Evolutionary conservation across 1,284 basidiomycete species (phyloP).

Genomic region (Cryptococcus sp.): DNA sequence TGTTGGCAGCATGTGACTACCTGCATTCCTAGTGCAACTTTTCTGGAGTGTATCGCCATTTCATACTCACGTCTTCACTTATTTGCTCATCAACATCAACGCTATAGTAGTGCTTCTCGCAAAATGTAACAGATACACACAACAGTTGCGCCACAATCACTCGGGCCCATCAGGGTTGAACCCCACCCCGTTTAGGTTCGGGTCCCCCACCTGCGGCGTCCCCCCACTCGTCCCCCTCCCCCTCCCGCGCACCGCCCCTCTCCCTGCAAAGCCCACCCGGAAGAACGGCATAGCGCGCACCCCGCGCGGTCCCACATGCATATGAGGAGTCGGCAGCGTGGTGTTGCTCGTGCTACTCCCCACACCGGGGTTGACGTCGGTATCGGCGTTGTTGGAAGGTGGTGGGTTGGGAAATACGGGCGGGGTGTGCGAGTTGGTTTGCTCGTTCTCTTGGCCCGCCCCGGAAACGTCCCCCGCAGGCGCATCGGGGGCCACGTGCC

Average conservation of each 20-base stretch:
- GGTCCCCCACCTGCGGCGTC: background rate
- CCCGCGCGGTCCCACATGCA: background rate
- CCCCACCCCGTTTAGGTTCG: background rate
- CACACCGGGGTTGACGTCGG: too few relatives aligned
- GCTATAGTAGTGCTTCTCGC: background rate
- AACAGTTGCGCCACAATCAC: background rate
- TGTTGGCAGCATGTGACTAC: too few relatives aligned
- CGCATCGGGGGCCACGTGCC: background rate
- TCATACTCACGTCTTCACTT: too few relatives aligned
- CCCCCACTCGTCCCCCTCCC: constrained; percentile 11
- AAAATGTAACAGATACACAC: background rate
- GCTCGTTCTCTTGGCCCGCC: too few relatives aligned
- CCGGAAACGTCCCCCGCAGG: background rate
- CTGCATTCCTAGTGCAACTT: too few relatives aligned
- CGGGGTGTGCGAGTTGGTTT: too few relatives aligned
- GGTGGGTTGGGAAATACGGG: too few relatives aligned
- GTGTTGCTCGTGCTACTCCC: too few relatives aligned
- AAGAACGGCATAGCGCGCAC: constrained; percentile 16
- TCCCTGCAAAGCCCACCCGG: constrained; percentile 17
- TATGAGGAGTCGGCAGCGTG: background rate
- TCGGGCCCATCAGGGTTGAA: constrained; percentile 5
- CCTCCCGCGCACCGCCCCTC: constrained; percentile 4
- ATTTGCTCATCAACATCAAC: background rate
- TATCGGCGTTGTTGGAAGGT: too few relatives aligned
- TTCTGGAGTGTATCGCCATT: too few relatives aligned